These are phyloP conservation scores for Aspergillus udagawae DNA, from an alignment of 2,329 filamentous ascomycete species.

Conservation along the genomic window DNA sequence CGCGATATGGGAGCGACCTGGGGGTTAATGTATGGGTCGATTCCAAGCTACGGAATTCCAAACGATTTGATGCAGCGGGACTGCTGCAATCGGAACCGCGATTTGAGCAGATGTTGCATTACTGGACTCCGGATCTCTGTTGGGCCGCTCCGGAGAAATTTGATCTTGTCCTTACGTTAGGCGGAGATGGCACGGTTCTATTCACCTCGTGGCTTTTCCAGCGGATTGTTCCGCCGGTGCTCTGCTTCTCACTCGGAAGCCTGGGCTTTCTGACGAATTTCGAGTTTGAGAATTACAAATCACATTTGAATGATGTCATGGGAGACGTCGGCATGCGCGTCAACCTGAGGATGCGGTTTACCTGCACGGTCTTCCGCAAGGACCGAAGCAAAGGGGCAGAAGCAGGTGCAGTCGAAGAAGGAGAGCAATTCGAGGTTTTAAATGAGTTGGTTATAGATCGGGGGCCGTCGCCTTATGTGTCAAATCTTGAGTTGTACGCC, in stretches of 20 bases:
- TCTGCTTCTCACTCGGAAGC: conserved; percentile 88
- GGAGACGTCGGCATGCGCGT: conserved; percentile 94
- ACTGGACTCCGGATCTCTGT: conserved; percentile 95
- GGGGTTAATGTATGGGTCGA: conserved; percentile 98
- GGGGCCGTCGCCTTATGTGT: conserved; percentile 93
- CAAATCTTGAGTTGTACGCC: conserved; percentile 91
- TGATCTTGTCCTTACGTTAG: conserved; percentile 87
- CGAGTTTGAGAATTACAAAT: conserved; percentile 84
- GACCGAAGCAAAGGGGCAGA: conserved; percentile 44
- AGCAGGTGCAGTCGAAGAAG: conserved; percentile 69
- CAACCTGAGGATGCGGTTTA: conserved; percentile 97
- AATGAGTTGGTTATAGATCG: conserved; percentile 98
- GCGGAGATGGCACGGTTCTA: conserved; percentile 93
- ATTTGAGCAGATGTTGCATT: conserved; percentile 80
- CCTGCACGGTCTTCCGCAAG: conserved; percentile 88
- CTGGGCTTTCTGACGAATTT: conserved; percentile 96
- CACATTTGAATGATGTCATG: conserved; percentile 85
- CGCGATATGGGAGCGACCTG: conserved; percentile 82
- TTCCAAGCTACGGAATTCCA: conserved; percentile 82
- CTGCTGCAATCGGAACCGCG: conserved; percentile 70
- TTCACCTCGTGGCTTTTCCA: conserved; percentile 98
- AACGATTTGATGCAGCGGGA: conserved; percentile 74
- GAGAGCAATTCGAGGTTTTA: conserved; percentile 94
- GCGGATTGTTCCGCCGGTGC: conserved; percentile 84
- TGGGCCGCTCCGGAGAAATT: conserved; percentile 93